Conservation (phyloP, 2,329 filamentous ascomycete genomes). For the Fusarium redolens region DNA sequence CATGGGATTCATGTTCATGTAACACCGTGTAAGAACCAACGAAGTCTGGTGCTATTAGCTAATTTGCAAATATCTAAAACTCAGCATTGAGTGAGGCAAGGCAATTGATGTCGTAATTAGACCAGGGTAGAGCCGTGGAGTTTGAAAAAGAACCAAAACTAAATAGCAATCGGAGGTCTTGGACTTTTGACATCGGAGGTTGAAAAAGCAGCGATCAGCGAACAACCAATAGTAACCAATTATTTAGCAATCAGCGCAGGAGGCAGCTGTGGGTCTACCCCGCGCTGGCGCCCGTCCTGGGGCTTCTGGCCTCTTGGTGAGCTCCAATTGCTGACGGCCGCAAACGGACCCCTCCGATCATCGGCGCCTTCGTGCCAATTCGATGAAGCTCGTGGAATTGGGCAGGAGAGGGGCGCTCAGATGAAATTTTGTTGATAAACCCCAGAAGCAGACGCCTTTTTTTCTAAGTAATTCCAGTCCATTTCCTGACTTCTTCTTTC, state of each 20-base stretch:
- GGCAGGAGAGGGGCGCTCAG: conserved; percentile 27
- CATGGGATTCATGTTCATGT: neutral
- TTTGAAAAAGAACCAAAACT: neutral
- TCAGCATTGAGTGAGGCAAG: conserved; percentile 4
- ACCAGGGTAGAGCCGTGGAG: conserved; percentile 22
- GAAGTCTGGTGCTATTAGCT: neutral
- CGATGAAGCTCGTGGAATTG: conserved; percentile 43
- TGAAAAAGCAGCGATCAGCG: conserved; percentile 38
- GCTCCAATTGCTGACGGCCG: conserved; percentile 43
- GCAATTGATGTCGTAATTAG: conserved; percentile 32
- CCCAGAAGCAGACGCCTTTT: conserved; percentile 34
- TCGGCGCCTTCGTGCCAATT: conserved; percentile 41
- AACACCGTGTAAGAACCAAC: neutral
- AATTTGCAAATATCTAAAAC: neutral
- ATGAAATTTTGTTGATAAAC: conserved; percentile 45
- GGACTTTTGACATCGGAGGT: conserved; percentile 41
- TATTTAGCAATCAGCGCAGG: conserved; percentile 48
- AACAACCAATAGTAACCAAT: conserved; percentile 37
- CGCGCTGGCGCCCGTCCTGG: conserved; percentile 41
- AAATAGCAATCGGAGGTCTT: conserved; percentile 22
- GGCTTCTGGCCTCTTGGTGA: conserved; percentile 37
- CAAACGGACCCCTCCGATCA: conserved; percentile 46
- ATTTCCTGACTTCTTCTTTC: conserved; percentile 5
- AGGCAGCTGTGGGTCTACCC: conserved; percentile 42
- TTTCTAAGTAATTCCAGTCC: conserved; percentile 23